Conservation (phyloP, 2,329 filamentous ascomycete species). For the Fusarium poae region DNA sequence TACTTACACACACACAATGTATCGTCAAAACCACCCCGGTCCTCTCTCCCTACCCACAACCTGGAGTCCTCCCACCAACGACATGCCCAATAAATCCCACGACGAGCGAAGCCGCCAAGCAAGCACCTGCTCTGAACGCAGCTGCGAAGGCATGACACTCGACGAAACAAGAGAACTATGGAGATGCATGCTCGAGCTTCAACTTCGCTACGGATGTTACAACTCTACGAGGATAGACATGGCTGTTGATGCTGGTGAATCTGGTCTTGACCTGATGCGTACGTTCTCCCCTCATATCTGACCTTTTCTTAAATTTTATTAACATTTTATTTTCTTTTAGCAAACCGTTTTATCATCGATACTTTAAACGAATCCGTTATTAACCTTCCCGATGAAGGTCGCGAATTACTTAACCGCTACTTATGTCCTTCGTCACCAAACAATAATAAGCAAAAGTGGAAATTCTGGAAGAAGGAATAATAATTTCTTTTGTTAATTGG, state of each 20-base stretch:
- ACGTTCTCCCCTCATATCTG: conserved; percentile 42
- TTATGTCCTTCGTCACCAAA: conserved; percentile 38
- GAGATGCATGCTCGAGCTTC: conserved; percentile 63
- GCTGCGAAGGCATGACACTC: conserved; percentile 52
- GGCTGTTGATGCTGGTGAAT: conserved; percentile 58
- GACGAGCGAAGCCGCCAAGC: conserved; percentile 41
- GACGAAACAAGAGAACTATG: conserved; percentile 60
- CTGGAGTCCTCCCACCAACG: conserved; percentile 36
- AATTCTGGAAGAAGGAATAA: conserved; percentile 50
- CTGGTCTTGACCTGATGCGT: conserved; percentile 60
- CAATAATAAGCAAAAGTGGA: conserved; percentile 47
- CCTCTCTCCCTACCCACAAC: conserved; percentile 40
- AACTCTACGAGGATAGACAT: conserved; percentile 63
- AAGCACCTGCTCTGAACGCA: conserved; percentile 50
- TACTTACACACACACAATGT: conserved; percentile 40
- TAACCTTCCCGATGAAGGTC: conserved; percentile 55
- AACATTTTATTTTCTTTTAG: conserved; percentile 35
- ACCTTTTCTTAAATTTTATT: not conserved
- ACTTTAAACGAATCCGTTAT: conserved; percentile 56
- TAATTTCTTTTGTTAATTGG: not conserved
- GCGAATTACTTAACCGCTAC: conserved; percentile 53
- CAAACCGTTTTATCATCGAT: conserved; percentile 58
- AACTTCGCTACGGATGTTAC: conserved; percentile 63
- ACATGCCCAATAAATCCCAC: conserved; percentile 36
- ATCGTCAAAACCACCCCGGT: conserved; percentile 42